Conservation (phyloP, 1,139 yeast species). For the Nakaseomyces nivariensis region DNA sequence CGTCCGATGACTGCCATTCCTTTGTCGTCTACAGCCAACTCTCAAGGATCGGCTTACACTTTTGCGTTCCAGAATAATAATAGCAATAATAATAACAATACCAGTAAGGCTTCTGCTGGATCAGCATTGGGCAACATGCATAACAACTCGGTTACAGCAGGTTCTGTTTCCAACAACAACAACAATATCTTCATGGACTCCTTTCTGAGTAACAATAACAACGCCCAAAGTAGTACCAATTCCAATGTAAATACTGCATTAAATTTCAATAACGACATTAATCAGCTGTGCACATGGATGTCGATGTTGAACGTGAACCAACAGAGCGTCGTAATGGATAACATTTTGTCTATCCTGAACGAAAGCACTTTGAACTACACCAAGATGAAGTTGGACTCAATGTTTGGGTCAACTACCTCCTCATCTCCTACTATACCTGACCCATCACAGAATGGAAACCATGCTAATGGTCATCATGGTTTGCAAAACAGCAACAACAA, state of each 20-base stretch:
- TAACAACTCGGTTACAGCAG: conserved; percentile 3
- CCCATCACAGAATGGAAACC: not conserved
- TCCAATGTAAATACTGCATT: conserved; percentile 20
- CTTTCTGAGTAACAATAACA: conserved; percentile 19
- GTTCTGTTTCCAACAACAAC: conserved; percentile 3
- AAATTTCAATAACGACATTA: conserved; percentile 38
- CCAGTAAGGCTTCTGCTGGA: not conserved
- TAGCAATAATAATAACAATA: not conserved
- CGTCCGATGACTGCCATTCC: conserved; percentile 1
- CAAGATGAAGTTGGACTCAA: conserved; percentile 31
- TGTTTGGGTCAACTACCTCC: conserved; percentile 13
- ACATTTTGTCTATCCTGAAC: conserved; percentile 42
- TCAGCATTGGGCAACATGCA: not conserved
- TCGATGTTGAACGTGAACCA: conserved; percentile 47
- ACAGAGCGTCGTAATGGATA: conserved; percentile 49
- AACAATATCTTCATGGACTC: conserved; percentile 4
- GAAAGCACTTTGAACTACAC: conserved; percentile 40
- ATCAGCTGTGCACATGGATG: conserved; percentile 51
- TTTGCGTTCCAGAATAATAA: not conserved
- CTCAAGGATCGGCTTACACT: not conserved
- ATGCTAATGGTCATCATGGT: conserved; percentile 2
- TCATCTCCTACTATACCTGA: conserved; percentile 1
- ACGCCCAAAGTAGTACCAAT: conserved; percentile 7
- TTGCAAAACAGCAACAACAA: conserved; percentile 7
- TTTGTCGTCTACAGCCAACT: not conserved